These are phyloP conservation scores for Striga asiatica DNA, from an alignment of 257 asterid species.

Conservation along the genomic window DNA sequence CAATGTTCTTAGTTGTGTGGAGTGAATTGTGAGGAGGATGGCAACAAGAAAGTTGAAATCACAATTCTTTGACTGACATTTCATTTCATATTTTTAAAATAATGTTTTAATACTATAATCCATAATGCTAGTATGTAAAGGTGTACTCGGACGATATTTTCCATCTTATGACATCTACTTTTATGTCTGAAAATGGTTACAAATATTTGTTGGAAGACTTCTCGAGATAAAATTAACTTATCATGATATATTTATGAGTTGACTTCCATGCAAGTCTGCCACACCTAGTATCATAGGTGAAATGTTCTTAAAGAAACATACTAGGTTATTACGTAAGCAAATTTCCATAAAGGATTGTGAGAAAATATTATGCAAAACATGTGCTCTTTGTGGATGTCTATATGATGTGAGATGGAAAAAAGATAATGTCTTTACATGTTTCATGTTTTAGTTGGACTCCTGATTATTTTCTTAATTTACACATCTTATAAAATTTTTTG, in stretches of 20 bases:
- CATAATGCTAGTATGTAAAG: neutral
- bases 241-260: neutral
- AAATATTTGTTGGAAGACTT: neutral
- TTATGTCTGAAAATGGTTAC: neutral
- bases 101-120: neutral
- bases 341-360: neutral
- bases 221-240: neutral
- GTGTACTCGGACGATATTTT: neutral
- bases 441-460: neutral
- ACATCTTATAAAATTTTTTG: neutral
- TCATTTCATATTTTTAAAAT: no score
- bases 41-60: neutral
- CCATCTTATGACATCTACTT: neutral
- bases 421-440: neutral
- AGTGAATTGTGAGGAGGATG: conserved; percentile 1
- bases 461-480: neutral
- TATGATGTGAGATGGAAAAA: conserved; percentile 1
- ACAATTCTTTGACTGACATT: neutral
- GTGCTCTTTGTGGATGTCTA: neutral
- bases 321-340: neutral
- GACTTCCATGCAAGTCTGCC: neutral
- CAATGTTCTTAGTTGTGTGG: neutral
- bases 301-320: neutral
- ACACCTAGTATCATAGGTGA: neutral
- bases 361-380: neutral